These are phyloP conservation scores for Hypoxylon perforatum DNA, from an alignment of 495 filamentous ascomycete genomes.

Conservation along the genomic window DNA sequence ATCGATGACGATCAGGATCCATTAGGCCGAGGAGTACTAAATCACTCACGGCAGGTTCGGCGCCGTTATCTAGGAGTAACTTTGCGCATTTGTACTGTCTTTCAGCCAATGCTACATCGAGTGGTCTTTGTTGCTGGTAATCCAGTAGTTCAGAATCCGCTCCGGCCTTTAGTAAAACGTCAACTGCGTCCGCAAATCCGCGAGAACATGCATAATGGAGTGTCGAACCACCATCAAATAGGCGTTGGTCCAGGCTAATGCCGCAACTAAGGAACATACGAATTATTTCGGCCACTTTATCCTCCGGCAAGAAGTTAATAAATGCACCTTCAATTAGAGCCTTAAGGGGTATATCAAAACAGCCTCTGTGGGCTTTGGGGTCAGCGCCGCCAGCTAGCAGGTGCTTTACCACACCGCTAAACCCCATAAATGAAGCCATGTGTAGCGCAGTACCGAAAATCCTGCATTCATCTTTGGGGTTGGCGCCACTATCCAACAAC, in stretches of 20 bases:
- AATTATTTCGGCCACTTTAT: background rate
- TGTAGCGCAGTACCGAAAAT: background rate
- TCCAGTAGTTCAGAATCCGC: background rate
- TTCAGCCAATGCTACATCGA: background rate
- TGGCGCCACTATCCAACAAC: background rate
- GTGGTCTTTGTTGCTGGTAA: background rate
- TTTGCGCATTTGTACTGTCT: background rate
- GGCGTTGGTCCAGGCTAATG: background rate
- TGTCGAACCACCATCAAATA: background rate
- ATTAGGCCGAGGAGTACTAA: background rate
- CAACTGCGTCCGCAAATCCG: background rate
- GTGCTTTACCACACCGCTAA: background rate
- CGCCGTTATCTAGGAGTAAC: background rate
- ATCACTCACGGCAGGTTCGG: background rate
- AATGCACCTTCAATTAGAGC: background rate
- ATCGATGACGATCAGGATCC: background rate
- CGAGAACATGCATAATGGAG: background rate
- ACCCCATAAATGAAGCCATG: background rate
- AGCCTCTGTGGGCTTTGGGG: background rate
- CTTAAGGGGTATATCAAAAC: background rate
- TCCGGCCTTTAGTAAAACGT: background rate
- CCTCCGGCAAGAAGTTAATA: too few relatives aligned
- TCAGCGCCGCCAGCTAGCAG: background rate
- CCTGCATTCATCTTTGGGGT: background rate
- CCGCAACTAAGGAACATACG: background rate